phyloP scores from a whole-genome alignment of 2,329 filamentous ascomycete species.

The Chaetomium globosum region DNA sequence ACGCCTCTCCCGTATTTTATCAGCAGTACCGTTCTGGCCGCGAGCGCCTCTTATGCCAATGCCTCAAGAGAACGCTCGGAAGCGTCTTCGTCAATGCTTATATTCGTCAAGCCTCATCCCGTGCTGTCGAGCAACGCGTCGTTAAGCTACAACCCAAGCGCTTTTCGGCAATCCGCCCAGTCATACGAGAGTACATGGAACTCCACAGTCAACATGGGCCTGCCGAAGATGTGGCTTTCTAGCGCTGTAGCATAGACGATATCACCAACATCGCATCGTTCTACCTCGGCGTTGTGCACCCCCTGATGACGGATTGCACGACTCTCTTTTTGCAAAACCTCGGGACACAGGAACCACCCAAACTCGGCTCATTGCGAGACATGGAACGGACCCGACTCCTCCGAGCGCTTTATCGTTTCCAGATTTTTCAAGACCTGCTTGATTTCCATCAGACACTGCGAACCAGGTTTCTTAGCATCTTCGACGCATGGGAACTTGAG shows the following conservation, averaged over 20 bases:
- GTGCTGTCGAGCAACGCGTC: not conserved
- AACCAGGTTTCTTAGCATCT: conserved; percentile 4
- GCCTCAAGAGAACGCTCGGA: conserved; percentile 22
- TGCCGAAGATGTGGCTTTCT: not conserved
- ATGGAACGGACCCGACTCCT: too few relatives aligned
- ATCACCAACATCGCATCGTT: conserved; percentile 5
- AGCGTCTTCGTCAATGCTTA: conserved; percentile 29
- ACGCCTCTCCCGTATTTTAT: conserved; percentile 2
- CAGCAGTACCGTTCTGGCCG: conserved; percentile 2
- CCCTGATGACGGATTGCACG: conserved; percentile 3
- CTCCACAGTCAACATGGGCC: not conserved
- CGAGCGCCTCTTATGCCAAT: not conserved
- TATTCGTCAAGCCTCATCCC: conserved; percentile 14
- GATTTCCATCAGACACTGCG: not conserved
- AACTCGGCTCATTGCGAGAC: not conserved
- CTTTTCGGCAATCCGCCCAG: not conserved
- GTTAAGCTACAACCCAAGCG: not conserved
- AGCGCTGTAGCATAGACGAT: not conserved
- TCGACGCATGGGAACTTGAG: conserved; percentile 15
- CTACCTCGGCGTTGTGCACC: not conserved
- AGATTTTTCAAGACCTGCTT: too few relatives aligned
- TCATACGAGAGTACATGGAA: not conserved
- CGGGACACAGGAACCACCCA: not conserved
- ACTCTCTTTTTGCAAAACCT: conserved; percentile 7
- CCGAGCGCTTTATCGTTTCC: too few relatives aligned